Percentiles rank a stretch among this genome's conserved stretches.
These are phyloP conservation scores for Cyberlindnera petersonii DNA, from an alignment of 805 yeast genomes.

Conservation along the genomic window DNA sequence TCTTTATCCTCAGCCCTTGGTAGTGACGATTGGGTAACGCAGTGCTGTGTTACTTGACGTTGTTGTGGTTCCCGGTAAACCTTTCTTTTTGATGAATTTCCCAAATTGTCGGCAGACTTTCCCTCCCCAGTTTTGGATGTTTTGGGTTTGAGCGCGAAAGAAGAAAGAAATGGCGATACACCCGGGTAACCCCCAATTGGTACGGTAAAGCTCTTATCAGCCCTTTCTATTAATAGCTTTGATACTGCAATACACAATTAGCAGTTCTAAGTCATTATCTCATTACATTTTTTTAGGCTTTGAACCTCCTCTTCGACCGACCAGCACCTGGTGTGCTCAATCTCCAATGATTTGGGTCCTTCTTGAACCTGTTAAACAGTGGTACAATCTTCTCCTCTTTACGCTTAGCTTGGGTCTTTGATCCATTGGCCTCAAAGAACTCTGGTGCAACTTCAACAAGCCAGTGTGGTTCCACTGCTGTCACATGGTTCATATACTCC, in stretches of 20 bases:
- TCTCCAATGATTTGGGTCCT: conserved; percentile 72
- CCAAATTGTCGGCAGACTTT: too few relatives aligned
- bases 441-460: conserved; percentile 64
- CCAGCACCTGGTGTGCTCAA: conserved; percentile 39
- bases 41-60: too few relatives aligned
- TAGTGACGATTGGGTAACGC: too few relatives aligned
- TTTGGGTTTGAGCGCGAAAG: too few relatives aligned
- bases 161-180: too few relatives aligned
- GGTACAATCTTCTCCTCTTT: conserved; percentile 74
- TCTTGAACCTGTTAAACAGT: conserved; percentile 54
- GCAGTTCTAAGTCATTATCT: neutral
- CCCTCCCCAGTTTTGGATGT: too few relatives aligned
- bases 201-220: neutral
- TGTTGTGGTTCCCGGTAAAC: too few relatives aligned
- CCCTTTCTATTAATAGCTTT: neutral
- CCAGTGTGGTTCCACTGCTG: conserved; percentile 82
- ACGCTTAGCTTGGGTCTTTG: conserved; percentile 38
- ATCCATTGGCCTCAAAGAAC: conserved; percentile 57
- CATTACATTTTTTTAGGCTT: conserved; percentile 11
- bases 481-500: conserved; percentile 90
- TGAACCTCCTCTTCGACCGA: conserved; percentile 33
- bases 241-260: neutral
- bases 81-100: too few relatives aligned
- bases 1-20: too few relatives aligned
- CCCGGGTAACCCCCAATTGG: neutral